Conservation (phyloP, 1,284 basidiomycete species). For the Apiotrichum montevideense region DNA sequence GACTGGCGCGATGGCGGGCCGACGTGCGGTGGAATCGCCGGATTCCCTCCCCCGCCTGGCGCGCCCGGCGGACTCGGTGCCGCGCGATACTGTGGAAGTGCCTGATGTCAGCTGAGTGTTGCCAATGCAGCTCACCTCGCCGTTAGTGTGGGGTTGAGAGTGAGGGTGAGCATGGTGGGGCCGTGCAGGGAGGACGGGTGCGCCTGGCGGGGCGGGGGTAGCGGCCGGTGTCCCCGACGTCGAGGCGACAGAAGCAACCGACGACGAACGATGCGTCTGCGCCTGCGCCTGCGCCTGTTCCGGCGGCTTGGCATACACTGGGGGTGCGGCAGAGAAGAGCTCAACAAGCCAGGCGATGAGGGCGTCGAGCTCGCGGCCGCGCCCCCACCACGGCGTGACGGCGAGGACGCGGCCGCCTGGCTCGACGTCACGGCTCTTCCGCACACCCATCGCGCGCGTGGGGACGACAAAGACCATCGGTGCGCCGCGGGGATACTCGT, state of each 20-base stretch:
- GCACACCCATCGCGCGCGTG: conserved; percentile 85
- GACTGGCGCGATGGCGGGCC: conserved; percentile 3
- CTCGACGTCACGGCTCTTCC: conserved; percentile 68
- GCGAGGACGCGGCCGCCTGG: conserved; percentile 58
- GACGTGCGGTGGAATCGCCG: too few relatives aligned
- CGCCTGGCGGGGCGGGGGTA: not conserved
- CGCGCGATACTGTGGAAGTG: conserved; percentile 28
- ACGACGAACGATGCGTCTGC: too few relatives aligned
- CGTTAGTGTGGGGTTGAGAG: not conserved
- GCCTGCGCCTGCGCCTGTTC: conserved; percentile 5
- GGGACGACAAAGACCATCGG: conserved; percentile 91
- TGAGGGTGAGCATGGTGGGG: not conserved
- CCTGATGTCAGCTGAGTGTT: conserved; percentile 3
- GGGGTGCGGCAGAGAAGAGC: conserved; percentile 77
- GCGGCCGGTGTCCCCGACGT: not conserved
- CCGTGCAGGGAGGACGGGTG: not conserved
- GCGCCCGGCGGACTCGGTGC: conserved; percentile 26
- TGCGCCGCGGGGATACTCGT: conserved; percentile 69
- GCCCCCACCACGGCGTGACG: too few relatives aligned
- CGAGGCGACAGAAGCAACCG: not conserved
- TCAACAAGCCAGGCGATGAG: conserved; percentile 46
- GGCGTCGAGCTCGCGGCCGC: conserved; percentile 14
- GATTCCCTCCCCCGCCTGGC: not conserved
- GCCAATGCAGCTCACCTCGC: not conserved
- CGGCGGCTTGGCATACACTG: conserved; percentile 78